phyloP scores from a whole-genome alignment of 257 asterid species.

The Nicotiana attenuata region DNA sequence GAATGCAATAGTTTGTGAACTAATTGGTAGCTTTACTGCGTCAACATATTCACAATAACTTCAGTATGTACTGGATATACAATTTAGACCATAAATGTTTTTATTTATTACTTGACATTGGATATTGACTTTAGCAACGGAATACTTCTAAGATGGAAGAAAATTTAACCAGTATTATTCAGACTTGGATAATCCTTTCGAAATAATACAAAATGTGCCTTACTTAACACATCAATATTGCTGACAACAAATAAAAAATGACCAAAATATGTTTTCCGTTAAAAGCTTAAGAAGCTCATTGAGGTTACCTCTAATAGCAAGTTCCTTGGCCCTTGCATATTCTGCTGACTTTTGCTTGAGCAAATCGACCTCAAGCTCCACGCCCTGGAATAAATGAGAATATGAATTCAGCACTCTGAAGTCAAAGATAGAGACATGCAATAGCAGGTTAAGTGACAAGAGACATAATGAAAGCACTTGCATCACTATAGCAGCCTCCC shows the following conservation, averaged over 20 bases:
- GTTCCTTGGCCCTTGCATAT: slow-evolving; percentile 79
- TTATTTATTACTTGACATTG: no score
- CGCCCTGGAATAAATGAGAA: slow-evolving; percentile 32
- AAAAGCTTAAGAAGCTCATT: neutral
- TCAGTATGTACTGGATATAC: neutral
- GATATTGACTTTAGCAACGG: neutral
- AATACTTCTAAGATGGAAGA: neutral
- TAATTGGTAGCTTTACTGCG: neutral
- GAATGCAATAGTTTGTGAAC: neutral
- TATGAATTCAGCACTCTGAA: neutral
- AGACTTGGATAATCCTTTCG: neutral
- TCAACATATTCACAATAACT: neutral
- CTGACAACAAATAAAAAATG: neutral
- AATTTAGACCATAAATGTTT: no score
- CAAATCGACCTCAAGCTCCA: slow-evolving; percentile 66
- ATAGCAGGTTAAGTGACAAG: neutral
- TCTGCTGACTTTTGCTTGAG: slow-evolving; percentile 62
- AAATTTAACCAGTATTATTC: neutral
- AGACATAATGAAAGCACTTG: neutral
- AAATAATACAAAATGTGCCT: neutral
- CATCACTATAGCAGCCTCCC: neutral
- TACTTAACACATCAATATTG: neutral
- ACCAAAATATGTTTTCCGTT: neutral
- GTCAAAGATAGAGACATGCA: neutral
- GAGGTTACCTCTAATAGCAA: slow-evolving; percentile 60